Evolutionary conservation across 2,329 filamentous ascomycete genomes (phyloP), one percentile per base, ranked within the genome.

Genomic region (Ceratocystis lukuohia): DNA sequence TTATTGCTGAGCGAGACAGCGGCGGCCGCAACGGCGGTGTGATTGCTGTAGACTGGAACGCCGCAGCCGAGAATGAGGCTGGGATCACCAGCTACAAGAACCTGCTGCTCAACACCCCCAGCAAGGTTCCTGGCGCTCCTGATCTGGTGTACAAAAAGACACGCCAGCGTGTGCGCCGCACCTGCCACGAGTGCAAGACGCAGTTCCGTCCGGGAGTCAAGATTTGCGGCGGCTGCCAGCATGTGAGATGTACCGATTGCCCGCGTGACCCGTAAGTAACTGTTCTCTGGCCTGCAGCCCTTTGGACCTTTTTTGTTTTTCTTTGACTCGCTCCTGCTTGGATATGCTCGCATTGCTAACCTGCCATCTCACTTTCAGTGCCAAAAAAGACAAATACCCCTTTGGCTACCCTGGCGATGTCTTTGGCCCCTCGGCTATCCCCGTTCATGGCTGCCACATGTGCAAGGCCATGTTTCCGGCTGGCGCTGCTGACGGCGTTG

Each of bases 231-330:
- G 79, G 79, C 48, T 96, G 91, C 75, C 77, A 80, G 33, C 91
- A 96, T 74, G 74, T 80, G 64, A 85, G 89, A 65, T 96, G 91
- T 78, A 89, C 85, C 48, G 87, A 87, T 72, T 95, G 91, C 74
- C 89, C 89, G 33, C 81, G 90, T 71, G 86, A 91, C 72, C 90
- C 90, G 81, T 91, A 82, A 74, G 88, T 85, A 37, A 2, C 22
- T 65, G 46, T 50, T 30, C 56, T 37, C 5, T 64, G 22, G 3
- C 3, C 12, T 50, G 5, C 48, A 62, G 15, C 17, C n/a, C 8
- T 30, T 15, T 10, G 5, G 1, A 0, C n/a, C 17, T 22, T 12
- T 33, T 2, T 8, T 25, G 12, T 2, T 8, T 48, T 22, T 12
- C 33, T 2, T 28, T 2, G 8, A 1, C n/a, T 15, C 2, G 1